A percentile compares a stretch with the other conserved stretches of the same genome.
phyloP scores from a whole-genome alignment of 768 basidiomycete genomes.

The Clathrus columnatus region DNA sequence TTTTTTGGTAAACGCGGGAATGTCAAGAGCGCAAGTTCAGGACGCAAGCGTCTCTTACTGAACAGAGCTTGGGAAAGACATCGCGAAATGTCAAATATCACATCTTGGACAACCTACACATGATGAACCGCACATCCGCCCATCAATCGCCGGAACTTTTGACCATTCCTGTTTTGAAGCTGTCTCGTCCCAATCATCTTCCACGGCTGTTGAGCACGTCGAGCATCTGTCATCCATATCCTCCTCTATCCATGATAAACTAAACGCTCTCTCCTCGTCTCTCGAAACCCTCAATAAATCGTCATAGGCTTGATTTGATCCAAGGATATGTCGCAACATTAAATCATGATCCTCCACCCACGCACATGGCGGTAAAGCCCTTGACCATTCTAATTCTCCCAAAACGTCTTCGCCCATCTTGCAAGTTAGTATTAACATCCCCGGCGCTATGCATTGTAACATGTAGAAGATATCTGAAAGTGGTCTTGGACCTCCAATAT shows the following conservation, averaged over 20 bases:
- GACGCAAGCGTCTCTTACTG: no score
- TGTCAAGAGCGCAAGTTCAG: no score
- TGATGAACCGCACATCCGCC: conserved; percentile 1
- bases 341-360: neutral
- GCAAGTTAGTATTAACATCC: neutral
- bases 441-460: conserved; percentile 3
- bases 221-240: conserved; percentile 1
- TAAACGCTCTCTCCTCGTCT: neutral
- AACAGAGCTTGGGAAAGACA: no score
- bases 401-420: conserved; percentile 1
- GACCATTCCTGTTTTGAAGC: conserved; percentile 1
- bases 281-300: neutral
- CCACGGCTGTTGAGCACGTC: neutral
- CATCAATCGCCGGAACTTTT: neutral
- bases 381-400: conserved; percentile 4
- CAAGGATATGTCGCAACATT: conserved; percentile 4
- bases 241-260: conserved; percentile 3
- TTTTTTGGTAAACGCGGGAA: no score
- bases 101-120: conserved; percentile 1
- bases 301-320: neutral
- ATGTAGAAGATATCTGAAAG: conserved; percentile 7
- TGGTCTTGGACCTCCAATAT: neutral
- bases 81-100: neutral
- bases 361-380: neutral
- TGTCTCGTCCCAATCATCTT: neutral